phyloP scores from a whole-genome alignment of 208 protist species.

The Leptomonas pyrrhocoris region DNA sequence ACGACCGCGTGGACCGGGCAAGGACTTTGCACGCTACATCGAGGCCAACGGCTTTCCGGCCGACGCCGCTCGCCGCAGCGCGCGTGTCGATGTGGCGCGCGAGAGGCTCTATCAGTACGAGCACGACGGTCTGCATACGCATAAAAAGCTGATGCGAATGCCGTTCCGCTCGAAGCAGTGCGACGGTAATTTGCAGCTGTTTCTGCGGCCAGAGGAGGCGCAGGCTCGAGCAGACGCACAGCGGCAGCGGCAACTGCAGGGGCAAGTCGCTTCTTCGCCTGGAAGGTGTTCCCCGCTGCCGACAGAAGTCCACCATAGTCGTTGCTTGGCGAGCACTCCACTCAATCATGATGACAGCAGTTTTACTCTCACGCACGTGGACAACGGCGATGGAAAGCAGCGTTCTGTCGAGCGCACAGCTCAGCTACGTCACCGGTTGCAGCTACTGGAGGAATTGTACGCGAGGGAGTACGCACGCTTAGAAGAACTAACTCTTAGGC shows the following conservation, averaged over 20 bases:
- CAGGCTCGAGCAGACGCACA: conserved; percentile 1
- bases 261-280: not conserved
- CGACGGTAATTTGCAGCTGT: conserved; percentile 23
- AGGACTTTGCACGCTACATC: conserved; percentile 37
- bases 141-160: conserved; percentile 21
- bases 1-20: conserved; percentile 47
- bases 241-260: conserved; percentile 2
- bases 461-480: not conserved
- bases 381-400: not conserved
- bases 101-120: conserved; percentile 29
- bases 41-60: conserved; percentile 50
- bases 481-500: not conserved
- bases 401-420: not conserved
- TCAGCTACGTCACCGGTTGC: not conserved
- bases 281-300: not conserved
- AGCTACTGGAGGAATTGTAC: conserved; percentile 9
- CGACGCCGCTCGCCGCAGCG: conserved; percentile 18
- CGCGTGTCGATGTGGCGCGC: conserved; percentile 3
- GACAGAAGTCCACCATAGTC: too few species aligned
- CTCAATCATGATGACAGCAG: too few species aligned
- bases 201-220: conserved; percentile 24
- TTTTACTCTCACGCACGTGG: not conserved
- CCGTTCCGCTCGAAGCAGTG: conserved; percentile 21
- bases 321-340: too few species aligned
- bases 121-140: conserved; percentile 17